A percentile compares a stretch with the other conserved stretches of the same genome.
phyloP scores from a whole-genome alignment of 257 asterid species.

The Penstemon newberryi region DNA sequence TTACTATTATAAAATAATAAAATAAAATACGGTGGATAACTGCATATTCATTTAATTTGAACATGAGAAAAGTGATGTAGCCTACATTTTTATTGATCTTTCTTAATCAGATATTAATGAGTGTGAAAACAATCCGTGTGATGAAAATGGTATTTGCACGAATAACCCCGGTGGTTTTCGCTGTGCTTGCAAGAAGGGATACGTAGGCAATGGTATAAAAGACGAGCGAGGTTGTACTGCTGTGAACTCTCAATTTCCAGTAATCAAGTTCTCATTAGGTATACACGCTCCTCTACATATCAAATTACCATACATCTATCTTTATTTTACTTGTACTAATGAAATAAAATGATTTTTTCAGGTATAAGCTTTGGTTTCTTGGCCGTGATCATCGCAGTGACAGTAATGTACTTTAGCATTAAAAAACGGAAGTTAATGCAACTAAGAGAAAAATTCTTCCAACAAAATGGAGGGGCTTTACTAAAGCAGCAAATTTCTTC shows the following conservation, averaged over 20 bases:
- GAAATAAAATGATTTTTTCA: neutral
- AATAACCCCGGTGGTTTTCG: constrained; percentile 28
- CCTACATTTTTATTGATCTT: too few relatives aligned
- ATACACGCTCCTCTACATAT: neutral
- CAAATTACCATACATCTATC: neutral
- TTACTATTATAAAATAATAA: too few relatives aligned
- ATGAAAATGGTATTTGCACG: constrained; percentile 25
- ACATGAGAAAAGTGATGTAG: too few relatives aligned
- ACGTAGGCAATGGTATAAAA: constrained; percentile 35
- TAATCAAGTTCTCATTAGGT: constrained; percentile 37
- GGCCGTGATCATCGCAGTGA: constrained; percentile 9
- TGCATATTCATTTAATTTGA: too few relatives aligned
- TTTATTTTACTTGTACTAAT: neutral
- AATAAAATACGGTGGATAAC: too few relatives aligned
- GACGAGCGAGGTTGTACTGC: constrained; percentile 33
- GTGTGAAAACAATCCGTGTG: constrained; percentile 36
- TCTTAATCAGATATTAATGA: constrained; percentile 33
- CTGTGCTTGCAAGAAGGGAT: constrained; percentile 38
- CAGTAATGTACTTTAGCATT: constrained; percentile 21
- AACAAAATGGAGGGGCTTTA: constrained; percentile 49
- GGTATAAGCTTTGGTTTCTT: constrained; percentile 22
- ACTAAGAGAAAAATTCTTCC: constrained; percentile 44
- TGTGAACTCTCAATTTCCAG: constrained; percentile 28
- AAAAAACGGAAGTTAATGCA: constrained; percentile 21
- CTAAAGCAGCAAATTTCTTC: constrained; percentile 42